These are phyloP conservation scores for Kalaharituber pfeilii DNA, from an alignment of 2,329 filamentous ascomycete genomes.

Conservation along the genomic window DNA sequence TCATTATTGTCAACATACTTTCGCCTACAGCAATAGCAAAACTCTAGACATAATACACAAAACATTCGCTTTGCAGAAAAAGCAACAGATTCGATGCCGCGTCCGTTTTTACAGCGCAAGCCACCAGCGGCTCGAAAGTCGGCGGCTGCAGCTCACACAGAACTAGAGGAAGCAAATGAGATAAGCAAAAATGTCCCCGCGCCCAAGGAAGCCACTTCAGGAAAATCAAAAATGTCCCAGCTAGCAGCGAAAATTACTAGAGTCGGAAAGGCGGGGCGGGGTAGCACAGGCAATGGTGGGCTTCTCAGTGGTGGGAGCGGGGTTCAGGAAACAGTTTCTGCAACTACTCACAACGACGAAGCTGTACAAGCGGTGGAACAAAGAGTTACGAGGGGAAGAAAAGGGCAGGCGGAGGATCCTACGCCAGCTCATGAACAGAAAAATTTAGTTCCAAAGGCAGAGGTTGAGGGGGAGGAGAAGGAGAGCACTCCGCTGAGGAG, in stretches of 20 bases:
- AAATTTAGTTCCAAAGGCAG: neutral
- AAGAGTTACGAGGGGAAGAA: neutral
- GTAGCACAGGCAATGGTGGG: too few relatives aligned
- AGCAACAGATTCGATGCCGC: too few relatives aligned
- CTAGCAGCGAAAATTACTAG: too few relatives aligned
- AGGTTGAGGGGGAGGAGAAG: neutral
- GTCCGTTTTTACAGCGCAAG: neutral
- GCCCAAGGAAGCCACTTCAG: too few relatives aligned
- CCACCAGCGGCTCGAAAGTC: neutral
- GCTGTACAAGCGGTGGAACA: neutral
- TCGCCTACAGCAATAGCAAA: too few relatives aligned
- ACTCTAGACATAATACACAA: too few relatives aligned
- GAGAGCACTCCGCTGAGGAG: neutral
- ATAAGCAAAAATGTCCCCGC: too few relatives aligned
- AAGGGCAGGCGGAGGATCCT: neutral
- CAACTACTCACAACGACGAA: neutral
- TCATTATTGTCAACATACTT: too few relatives aligned
- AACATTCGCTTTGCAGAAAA: too few relatives aligned
- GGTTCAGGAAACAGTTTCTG: neutral
- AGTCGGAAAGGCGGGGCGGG: too few relatives aligned
- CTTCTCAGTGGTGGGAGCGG: too few relatives aligned
- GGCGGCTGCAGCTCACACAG: neutral
- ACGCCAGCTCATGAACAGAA: neutral
- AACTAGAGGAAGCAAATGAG: neutral
- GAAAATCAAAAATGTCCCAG: too few relatives aligned